These are phyloP conservation scores for Spiraea crenata DNA, from an alignment of 331 rosid species.

Conservation along the genomic window DNA sequence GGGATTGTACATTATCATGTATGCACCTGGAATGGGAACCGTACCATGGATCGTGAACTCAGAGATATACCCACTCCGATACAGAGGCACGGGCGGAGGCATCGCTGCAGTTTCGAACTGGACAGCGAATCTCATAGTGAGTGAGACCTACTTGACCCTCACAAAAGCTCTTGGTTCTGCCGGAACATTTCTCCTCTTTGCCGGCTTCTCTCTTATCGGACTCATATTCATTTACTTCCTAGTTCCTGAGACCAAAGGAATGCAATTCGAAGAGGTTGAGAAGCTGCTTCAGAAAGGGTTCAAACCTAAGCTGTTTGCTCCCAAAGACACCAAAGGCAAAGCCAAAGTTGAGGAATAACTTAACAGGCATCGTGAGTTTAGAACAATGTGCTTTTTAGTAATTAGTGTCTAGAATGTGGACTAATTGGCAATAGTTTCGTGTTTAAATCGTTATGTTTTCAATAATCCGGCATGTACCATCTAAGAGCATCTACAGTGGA, in stretches of 20 bases:
- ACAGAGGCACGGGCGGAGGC: constrained; percentile 78
- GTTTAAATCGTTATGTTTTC: too few species aligned
- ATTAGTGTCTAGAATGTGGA: too few species aligned
- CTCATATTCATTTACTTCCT: constrained; percentile 43
- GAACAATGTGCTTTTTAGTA: too few species aligned
- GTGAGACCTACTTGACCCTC: constrained; percentile 58
- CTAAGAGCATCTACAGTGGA: too few species aligned
- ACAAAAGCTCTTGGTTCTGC: constrained; percentile 49
- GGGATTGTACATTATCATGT: constrained; percentile 57
- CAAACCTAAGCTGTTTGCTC: constrained; percentile 23
- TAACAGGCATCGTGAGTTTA: too few species aligned
- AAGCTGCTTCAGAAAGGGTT: constrained; percentile 47
- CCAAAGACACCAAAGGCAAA: constrained; percentile 16
- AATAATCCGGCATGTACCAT: too few species aligned
- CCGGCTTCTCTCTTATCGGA: constrained; percentile 53
- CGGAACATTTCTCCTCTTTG: constrained; percentile 66
- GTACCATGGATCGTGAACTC: constrained; percentile 83
- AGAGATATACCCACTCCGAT: constrained; percentile 70
- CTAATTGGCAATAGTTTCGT: too few species aligned
- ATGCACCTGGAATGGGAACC: constrained; percentile 81
- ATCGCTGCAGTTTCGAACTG: constrained; percentile 82
- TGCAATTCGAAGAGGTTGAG: constrained; percentile 63
- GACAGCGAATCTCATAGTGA: constrained; percentile 62
- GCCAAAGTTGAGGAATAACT: not conserved
- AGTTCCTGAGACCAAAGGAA: constrained; percentile 70